phyloP scores from a whole-genome alignment of 164 flowering plant species.

The Berberis thunbergii region DNA sequence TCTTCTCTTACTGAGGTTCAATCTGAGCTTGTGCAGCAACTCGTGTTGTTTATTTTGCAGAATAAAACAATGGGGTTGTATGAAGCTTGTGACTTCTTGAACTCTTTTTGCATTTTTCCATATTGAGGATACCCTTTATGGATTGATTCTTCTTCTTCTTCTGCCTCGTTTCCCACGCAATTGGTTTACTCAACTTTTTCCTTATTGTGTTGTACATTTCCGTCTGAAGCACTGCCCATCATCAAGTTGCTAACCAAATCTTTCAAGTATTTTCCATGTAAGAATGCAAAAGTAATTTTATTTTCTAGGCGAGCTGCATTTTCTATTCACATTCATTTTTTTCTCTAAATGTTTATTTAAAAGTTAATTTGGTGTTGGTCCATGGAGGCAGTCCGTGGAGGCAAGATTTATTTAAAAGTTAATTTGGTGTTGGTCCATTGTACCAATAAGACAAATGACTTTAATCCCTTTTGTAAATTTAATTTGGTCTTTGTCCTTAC shows the following conservation, averaged over 20 bases:
- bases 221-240: constrained; percentile 46
- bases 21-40: constrained; percentile 62
- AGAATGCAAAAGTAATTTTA: constrained; percentile 49
- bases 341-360: neutral
- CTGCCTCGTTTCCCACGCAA: constrained; percentile 32
- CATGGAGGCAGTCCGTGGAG: constrained; percentile 35
- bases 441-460: too few relatives aligned
- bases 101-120: constrained; percentile 52
- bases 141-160: constrained; percentile 21
- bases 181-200: constrained; percentile 53
- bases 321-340: neutral
- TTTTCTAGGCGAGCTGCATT: neutral
- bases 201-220: constrained; percentile 45
- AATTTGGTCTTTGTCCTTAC: too few relatives aligned
- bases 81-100: constrained; percentile 56
- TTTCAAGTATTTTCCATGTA: constrained; percentile 35
- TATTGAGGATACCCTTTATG: constrained; percentile 35
- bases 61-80: constrained; percentile 32
- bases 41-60: constrained; percentile 44
- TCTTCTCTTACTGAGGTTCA: constrained; percentile 56
- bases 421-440: too few relatives aligned
- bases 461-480: too few relatives aligned
- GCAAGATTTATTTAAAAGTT: constrained; percentile 10
- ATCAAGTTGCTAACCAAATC: constrained; percentile 39
- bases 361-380: too few relatives aligned